Base-by-base conservation (phyloP, 768 basidiomycete species). In the Suillus bovinus region DNA sequence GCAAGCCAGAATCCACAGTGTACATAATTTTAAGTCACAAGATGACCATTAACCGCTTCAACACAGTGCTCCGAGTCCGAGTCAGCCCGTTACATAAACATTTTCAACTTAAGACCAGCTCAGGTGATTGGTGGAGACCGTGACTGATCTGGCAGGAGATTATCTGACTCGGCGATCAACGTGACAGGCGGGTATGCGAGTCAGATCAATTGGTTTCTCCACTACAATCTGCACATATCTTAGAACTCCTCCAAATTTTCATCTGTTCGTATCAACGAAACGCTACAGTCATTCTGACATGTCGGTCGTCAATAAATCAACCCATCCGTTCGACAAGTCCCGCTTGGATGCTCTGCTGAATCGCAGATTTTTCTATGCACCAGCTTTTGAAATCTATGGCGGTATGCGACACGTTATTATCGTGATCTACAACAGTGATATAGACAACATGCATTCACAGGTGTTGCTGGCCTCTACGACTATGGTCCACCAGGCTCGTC, bases 381-480 rank as follows among this genome's bases (percentile, higher is more conserved):
- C 96, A 27, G 93, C 97, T 5, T 99, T 99, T 70, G 97, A 99
- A 77, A 98, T 99, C 79, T 99, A 99, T 70, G 95, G 96, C 63
- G 97, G 96, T 94, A 65, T 68, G 87, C 39, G 34, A 42, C 60
- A 1, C 11, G 11, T 33, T 6, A n/a, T 52, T 20, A 52, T 52
- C 7, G 17, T 5, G 20, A 33, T 52, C 29, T 52, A 17, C 22
- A 27, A n/a, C 50, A n/a, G 29, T 56, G n/a, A 36, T 50, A 33
- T 49, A 16, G 17, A 31, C 34, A 36, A 52, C 33, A 16, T 31
- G 42, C 61, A 16, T 58, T 56, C 22, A 33, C 68, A 96, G 96
- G 96, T 77, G 91, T 98, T 68, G 96, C 95, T 65, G 97, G 97
- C 59, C 80, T 99, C 47, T 99, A 99, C 78, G 97, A 99, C 77